Evolutionary conservation across 208 protist genomes (phyloP).

Genomic region (Novymonas esmeraldas): DNA sequence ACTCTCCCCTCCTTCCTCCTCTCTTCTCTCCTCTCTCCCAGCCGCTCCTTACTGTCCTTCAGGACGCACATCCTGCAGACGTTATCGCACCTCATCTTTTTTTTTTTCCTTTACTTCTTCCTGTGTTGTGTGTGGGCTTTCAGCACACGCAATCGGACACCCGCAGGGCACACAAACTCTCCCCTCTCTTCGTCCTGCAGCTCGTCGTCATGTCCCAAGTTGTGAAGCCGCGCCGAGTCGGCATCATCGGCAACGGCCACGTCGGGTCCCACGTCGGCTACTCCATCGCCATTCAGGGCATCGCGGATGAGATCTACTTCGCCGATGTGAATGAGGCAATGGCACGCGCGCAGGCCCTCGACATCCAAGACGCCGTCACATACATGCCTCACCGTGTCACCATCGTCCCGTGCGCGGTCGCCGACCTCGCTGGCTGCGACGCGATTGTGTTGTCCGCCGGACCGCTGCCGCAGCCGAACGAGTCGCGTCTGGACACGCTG

Average conservation of each 20-base stretch:
- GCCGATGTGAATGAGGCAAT: constrained; percentile 39
- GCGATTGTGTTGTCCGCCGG: constrained; percentile 46
- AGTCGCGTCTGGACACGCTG: constrained; percentile 42
- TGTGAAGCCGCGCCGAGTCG: constrained; percentile 40
- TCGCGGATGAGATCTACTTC: constrained; percentile 44
- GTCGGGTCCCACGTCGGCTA: constrained; percentile 53
- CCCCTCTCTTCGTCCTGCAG: neutral
- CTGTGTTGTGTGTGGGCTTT: too few species aligned
- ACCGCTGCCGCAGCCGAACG: constrained; percentile 29
- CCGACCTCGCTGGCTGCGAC: constrained; percentile 38
- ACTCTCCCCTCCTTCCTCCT: neutral
- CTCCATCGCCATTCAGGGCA: constrained; percentile 40
- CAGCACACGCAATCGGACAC: too few species aligned
- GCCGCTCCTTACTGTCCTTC: too few species aligned
- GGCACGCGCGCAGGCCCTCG: constrained; percentile 39
- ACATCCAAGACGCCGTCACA: constrained; percentile 44
- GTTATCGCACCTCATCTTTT: neutral
- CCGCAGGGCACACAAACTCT: too few species aligned
- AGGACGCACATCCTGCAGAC: too few species aligned
- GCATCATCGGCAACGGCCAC: constrained; percentile 48
- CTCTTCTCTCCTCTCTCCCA: neutral
- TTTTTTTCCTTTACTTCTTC: neutral
- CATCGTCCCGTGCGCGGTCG: constrained; percentile 22
- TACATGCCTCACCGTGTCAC: constrained; percentile 47
- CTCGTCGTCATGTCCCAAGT: constrained; percentile 14